Conservation (phyloP, 305 asterid genomes). For the Plantago lanceolata region DNA sequence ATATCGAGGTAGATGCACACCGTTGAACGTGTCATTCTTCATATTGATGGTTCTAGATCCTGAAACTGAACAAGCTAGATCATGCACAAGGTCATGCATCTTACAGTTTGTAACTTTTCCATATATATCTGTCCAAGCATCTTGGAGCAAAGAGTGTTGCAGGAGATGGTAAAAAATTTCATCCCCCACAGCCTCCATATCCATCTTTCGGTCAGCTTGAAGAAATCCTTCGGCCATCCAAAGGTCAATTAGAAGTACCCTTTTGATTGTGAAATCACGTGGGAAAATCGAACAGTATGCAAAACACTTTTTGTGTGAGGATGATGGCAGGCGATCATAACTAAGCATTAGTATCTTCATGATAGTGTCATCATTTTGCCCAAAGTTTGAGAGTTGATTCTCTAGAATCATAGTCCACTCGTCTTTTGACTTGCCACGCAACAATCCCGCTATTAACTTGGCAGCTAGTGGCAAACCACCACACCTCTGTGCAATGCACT, state of each 20-base stretch:
- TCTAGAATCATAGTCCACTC: slow-evolving; percentile 12
- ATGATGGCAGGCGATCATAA: background rate
- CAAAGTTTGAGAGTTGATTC: background rate
- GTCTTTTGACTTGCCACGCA: background rate
- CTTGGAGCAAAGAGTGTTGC: no score
- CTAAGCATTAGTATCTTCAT: background rate
- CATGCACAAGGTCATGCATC: no score
- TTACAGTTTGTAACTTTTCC: no score
- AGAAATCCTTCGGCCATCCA: no score
- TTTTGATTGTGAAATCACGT: background rate
- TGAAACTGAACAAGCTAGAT: no score
- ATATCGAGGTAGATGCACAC: no score
- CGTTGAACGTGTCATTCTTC: no score
- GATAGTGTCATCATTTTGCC: background rate
- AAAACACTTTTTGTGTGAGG: background rate
- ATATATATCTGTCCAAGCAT: no score
- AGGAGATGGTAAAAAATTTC: no score
- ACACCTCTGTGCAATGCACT: background rate
- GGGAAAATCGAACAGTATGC: background rate
- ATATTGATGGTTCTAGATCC: no score
- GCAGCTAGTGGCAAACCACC: background rate
- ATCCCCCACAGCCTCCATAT: no score
- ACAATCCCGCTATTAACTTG: background rate
- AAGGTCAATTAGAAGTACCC: background rate
- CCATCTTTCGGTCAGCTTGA: no score